Base-by-base conservation (phyloP, 768 basidiomycete genomes). In the Arthromyces matolae region DNA sequence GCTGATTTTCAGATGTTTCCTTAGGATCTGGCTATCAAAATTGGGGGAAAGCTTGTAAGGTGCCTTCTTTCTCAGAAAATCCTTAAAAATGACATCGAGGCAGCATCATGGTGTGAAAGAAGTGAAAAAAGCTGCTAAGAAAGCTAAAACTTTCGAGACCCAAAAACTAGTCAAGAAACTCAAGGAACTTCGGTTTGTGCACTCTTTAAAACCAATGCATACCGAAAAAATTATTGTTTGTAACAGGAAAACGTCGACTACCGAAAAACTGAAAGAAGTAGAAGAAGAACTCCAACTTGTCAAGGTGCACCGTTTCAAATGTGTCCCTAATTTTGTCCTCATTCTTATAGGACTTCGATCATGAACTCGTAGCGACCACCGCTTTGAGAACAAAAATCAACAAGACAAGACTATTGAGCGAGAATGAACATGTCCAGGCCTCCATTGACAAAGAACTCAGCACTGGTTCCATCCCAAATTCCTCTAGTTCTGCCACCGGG, bases 151-250 rank as follows among this genome's bases (percentile, higher is more conserved):
- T 0, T 88, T 89, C 51, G 93, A 95, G 68, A 80, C 79, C 0
- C 88, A 85, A 64, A 87, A 85, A 61, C 65, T 86, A n/a, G 77
- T 93, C 49, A 94, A 92, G 72, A 83, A 80, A 64, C 68, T 93
- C 23, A 92, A 88, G 63, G 75, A 72, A 20, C 63, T 84, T 23
- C 70, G 86, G 88, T 88, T 52, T 42, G 71, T 4, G n/a, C n/a
- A n/a, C n/a, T n/a, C n/a, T n/a, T n/a, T n/a, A n/a, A n/a, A n/a
- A 22, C 10, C 14, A 13, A 27, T 8, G 22, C n/a, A 1, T 46
- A 28, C 28, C 19, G 5, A 28, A 34, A 5, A 16, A 24, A 39
- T 6, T 18, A 19, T 3, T n/a, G 12, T 20, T 16, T 6, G 19
- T 34, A 50, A 78, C 53, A 60, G 60, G 57, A 73, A 73, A 49